Percentiles rank a stretch among this genome's conserved stretches.
Conservation (phyloP, 495 filamentous ascomycete species). For the Neurospora sp. region DNA sequence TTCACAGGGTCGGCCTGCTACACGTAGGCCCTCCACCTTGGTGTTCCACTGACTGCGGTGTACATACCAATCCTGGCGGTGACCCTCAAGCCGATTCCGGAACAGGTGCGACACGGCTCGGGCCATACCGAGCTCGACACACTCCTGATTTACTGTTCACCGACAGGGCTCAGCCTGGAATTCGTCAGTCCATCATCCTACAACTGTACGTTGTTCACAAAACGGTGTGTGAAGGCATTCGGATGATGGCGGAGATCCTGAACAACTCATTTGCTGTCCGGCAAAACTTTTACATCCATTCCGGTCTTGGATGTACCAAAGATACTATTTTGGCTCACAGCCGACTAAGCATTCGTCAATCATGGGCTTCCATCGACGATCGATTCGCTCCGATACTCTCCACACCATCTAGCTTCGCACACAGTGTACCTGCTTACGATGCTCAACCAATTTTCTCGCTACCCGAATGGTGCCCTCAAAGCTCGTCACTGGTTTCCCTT, state of each 20-base stretch:
- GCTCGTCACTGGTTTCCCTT: background rate
- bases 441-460: background rate
- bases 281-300: background rate
- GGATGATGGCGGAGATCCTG: background rate
- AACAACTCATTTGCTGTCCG: background rate
- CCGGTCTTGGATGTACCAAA: background rate
- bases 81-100: background rate
- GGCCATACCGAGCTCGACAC: background rate
- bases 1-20: background rate
- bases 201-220: background rate
- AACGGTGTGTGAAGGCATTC: background rate
- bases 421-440: background rate
- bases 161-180: background rate
- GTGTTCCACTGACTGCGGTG: conserved; percentile 6
- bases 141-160: background rate
- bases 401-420: background rate
- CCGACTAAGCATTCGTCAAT: background rate
- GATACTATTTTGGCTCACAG: background rate
- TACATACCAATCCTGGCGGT: conserved; percentile 6
- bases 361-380: background rate
- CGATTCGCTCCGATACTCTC: background rate
- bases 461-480: background rate
- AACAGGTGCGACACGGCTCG: background rate
- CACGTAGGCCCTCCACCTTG: background rate
- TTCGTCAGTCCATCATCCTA: background rate